Evolutionary conservation across 345 rosid genomes (phyloP).

Genomic region (Salix udensis): DNA sequence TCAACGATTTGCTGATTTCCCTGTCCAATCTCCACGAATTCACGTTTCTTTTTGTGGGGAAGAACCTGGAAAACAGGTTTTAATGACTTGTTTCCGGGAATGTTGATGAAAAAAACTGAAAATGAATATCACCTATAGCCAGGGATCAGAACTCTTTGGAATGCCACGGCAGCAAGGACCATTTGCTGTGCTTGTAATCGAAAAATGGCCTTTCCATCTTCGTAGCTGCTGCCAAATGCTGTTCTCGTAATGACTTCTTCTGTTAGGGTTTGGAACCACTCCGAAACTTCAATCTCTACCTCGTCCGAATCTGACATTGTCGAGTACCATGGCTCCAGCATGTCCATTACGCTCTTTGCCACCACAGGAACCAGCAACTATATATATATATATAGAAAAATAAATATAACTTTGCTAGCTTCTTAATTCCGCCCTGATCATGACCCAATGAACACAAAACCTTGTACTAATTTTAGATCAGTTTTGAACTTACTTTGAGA

Average conservation of each 20-base stretch:
- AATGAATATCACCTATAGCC: conserved; percentile 47
- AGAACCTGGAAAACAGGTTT: conserved; percentile 10
- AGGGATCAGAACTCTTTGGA: conserved; percentile 38
- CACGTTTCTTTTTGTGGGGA: conserved; percentile 24
- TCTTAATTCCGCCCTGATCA: not conserved
- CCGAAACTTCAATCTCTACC: conserved; percentile 30
- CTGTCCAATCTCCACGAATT: conserved; percentile 31
- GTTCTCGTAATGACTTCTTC: conserved; percentile 44
- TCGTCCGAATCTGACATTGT: conserved; percentile 22
- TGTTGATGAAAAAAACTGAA: too few species aligned
- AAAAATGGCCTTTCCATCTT: conserved; percentile 66
- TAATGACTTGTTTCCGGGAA: too few species aligned
- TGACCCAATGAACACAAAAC: not conserved
- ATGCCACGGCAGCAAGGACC: conserved; percentile 25
- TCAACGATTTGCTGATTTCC: conserved; percentile 17
- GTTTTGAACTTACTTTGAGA: conserved; percentile 42
- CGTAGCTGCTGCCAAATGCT: conserved; percentile 65
- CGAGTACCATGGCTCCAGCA: conserved; percentile 35
- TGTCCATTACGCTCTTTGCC: conserved; percentile 24
- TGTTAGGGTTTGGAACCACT: conserved; percentile 33
- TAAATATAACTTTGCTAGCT: not conserved
- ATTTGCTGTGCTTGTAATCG: conserved; percentile 46
- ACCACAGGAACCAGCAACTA: conserved; percentile 36
- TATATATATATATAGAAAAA: not conserved
- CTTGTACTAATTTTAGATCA: not conserved